Evolutionary conservation across 768 basidiomycete genomes (phyloP), one percentile per base, ranked within the genome.

Genomic region (Tricholoma flavovirens): DNA sequence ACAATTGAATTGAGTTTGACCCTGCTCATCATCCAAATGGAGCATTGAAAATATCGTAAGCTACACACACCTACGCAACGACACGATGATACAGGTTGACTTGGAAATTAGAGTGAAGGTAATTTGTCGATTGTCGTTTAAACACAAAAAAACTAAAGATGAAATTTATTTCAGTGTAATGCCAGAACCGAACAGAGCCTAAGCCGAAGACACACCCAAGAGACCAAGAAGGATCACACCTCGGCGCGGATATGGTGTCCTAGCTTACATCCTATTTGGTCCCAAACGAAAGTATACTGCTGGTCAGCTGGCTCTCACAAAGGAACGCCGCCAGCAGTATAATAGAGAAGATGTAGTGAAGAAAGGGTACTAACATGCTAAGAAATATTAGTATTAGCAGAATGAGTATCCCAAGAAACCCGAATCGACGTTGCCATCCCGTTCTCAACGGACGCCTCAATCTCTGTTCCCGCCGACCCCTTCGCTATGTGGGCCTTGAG

Each of bases 401-500:
- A 29, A 57, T 48, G 50, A 48, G 51, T 46, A 38, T 9, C 33
- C 26, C 38, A 53, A 53, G 35, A 26, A 40, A 12, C 19, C 24
- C 48, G 50, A 26, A 30, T 42, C 22, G 21, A 30, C n/a, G 4
- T 49, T 29, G 42, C 2, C n/a, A 11, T n/a, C n/a, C 36, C 3
- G 5, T 36, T 36, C 35, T 36, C 35, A 14, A 36, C 43, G 22
- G 53, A 32, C 26, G n/a, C 14, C 15, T 59, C 54, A 57, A 54
- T 55, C 57, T 40, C 49, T 57, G 26, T 30, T 33, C 29, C 54
- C 56, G 29, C 51, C 56, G 17, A 51, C 59, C 9, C 24, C 54
- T 7, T 64, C 63, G 32, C 59, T 63, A 10, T 53, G 51, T 22
- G 49, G 60, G 32, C 62, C 62, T 50, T 59, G 62, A n/a, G 62